phyloP scores from a whole-genome alignment of 441 rosid species.

The Syzygium malaccense region DNA sequence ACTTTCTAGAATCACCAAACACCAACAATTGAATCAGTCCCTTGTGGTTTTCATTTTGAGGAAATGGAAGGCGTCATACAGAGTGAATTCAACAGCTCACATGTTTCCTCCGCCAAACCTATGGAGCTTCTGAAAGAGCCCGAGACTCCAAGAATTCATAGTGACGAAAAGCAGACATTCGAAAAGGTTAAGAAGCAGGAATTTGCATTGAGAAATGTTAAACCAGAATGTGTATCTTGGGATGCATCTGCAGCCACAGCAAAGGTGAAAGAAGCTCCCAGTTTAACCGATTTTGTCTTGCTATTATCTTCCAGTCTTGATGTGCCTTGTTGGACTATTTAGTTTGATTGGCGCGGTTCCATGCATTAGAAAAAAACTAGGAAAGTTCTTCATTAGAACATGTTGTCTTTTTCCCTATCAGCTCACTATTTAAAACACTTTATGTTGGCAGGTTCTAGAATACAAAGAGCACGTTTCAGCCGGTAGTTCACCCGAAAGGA shows the following conservation, averaged over 20 bases:
- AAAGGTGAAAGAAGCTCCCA: not conserved
- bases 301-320: not conserved
- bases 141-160: not conserved
- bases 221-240: not conserved
- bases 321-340: not conserved
- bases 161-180: not conserved
- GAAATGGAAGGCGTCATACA: not conserved
- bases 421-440: not conserved
- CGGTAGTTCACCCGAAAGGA: not conserved
- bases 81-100: not conserved
- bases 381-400: not conserved
- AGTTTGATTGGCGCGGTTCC: not conserved
- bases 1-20: not conserved
- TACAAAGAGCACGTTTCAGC: accelerated
- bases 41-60: accelerated
- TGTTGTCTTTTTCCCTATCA: too few relatives aligned
- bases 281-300: not conserved
- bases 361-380: not conserved
- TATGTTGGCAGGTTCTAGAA: not conserved
- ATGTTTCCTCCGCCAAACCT: not conserved
- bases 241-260: not conserved
- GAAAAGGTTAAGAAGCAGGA: not conserved
- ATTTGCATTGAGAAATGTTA: not conserved
- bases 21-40: not conserved
- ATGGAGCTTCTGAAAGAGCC: not conserved